These are phyloP conservation scores for Pseudogymnoascus sp. DNA, from an alignment of 2,329 filamentous ascomycete species.

Conservation along the genomic window DNA sequence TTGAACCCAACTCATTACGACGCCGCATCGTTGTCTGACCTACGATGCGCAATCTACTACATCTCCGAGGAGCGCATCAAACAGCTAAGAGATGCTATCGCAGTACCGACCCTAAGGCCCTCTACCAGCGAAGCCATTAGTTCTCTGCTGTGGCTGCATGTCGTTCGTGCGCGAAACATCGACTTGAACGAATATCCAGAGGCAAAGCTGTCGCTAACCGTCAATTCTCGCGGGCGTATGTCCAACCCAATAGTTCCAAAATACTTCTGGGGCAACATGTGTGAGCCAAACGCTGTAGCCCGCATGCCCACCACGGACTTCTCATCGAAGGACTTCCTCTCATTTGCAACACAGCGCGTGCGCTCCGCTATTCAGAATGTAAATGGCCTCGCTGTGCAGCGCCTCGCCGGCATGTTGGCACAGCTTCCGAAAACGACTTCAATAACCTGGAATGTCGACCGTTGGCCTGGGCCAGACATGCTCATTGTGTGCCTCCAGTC, in stretches of 20 bases:
- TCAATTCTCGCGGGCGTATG: slow-evolving; percentile 2
- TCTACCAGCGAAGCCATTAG: not conserved
- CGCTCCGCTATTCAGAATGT: not conserved
- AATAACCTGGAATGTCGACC: slow-evolving; percentile 8
- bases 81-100: not conserved
- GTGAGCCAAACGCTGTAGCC: slow-evolving; percentile 8
- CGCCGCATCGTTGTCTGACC: not conserved
- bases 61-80: not conserved
- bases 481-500: slow-evolving; percentile 3
- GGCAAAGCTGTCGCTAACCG: not conserved
- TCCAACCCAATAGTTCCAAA: not conserved
- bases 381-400: not conserved
- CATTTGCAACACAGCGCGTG: not conserved
- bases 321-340: not conserved
- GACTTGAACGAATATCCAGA: not conserved
- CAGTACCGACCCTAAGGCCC: not conserved
- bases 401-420: not conserved
- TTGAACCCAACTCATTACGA: slow-evolving; percentile 2
- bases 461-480: slow-evolving; percentile 9
- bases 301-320: not conserved
- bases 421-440: not conserved
- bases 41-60: not conserved
- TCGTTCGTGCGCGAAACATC: slow-evolving; percentile 2
- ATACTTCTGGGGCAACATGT: slow-evolving; percentile 4
- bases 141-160: slow-evolving; percentile 1